Percentiles rank a stretch among this genome's conserved stretches.
Conservation (phyloP, 2,329 filamentous ascomycete species). For the Fusarium albidum region DNA sequence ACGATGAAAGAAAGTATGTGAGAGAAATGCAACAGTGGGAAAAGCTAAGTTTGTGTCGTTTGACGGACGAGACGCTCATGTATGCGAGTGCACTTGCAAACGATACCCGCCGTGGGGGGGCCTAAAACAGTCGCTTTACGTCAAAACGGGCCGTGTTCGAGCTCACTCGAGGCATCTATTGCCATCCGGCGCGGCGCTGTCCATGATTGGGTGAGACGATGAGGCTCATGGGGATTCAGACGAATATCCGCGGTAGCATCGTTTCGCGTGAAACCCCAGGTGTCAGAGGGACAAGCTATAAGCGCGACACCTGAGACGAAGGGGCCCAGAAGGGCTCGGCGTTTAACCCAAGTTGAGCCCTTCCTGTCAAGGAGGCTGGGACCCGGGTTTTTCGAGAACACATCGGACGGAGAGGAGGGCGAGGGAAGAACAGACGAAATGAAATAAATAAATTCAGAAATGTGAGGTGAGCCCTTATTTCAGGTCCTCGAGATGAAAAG, state of each 20-base stretch:
- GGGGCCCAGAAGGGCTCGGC: slow-evolving; percentile 10
- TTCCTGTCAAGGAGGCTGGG: slow-evolving; percentile 16
- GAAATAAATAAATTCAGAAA: background rate
- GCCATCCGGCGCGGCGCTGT: slow-evolving; percentile 16
- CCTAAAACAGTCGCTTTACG: slow-evolving; percentile 34
- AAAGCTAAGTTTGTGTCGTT: slow-evolving; percentile 12
- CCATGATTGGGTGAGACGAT: slow-evolving; percentile 33
- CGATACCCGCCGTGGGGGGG: slow-evolving; percentile 17
- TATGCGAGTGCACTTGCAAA: slow-evolving; percentile 32
- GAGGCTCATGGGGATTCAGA: slow-evolving; percentile 26
- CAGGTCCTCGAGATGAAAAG: slow-evolving; percentile 4
- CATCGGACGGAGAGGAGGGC: too few relatives aligned
- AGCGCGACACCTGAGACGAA: slow-evolving; percentile 37
- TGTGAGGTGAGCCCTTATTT: slow-evolving; percentile 5
- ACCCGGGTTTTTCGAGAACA: background rate
- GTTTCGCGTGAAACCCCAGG: slow-evolving; percentile 58
- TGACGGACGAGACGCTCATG: slow-evolving; percentile 16
- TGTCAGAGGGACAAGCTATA: slow-evolving; percentile 48
- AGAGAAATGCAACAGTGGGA: slow-evolving; percentile 26
- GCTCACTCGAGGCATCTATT: slow-evolving; percentile 25
- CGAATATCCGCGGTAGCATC: slow-evolving; percentile 30
- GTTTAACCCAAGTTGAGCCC: slow-evolving; percentile 22
- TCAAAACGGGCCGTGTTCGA: slow-evolving; percentile 42
- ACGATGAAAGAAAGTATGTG: slow-evolving; percentile 21
- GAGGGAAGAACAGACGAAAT: background rate